Base-by-base conservation (phyloP, 768 basidiomycete species). In the Termitomyces heimii region DNA sequence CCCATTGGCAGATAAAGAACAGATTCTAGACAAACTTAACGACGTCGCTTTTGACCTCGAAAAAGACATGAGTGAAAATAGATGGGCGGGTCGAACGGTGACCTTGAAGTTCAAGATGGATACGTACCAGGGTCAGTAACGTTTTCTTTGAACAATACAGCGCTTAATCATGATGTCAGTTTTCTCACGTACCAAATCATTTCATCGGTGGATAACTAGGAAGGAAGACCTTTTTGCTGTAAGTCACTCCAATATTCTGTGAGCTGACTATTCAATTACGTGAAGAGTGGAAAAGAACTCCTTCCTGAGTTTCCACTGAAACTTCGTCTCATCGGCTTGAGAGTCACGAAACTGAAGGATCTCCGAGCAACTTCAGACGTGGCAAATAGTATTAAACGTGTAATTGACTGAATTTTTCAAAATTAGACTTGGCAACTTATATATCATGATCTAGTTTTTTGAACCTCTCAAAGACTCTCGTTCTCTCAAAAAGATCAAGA, bases 91-190 rank as follows among this genome's bases (percentile, higher is more conserved):
- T 8, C 83, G 87, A 62, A 97, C 93, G 0, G 78, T 98, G 32
- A 96, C 92, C 0, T 77, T 98, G 50, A 97, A 96, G 69, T 94
- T 87, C 69, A 99, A 99, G 73, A 79, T 92, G 34, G 88, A 95
- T 66, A 94, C 86, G 1, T 98, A 86, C 69, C 84, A 96, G 77
- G 86, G 92, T 85, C 57, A 1, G 64, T 56, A 40, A 18, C 26
- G 46, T 18, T 46, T 13, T 14, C 16, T 48, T 48, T 28, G 4
- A 39, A 22, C n/a, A 26, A 44, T 12, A 4, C n/a, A 8, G 39
- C 24, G 16, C 34, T 16, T 4, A 37, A 56, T 16, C 32, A 43
- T 29, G 34, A 29, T 48, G 26, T 6, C 49, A 89, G 87, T 88
- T 0, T 88, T 88, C 65, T 92, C 92, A 16, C 84, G 94, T 32